A percentile compares a stretch with the other conserved stretches of the same genome.
Conservation (phyloP, 2,329 filamentous ascomycete species). For the Mycosphaerella sp. region DNA sequence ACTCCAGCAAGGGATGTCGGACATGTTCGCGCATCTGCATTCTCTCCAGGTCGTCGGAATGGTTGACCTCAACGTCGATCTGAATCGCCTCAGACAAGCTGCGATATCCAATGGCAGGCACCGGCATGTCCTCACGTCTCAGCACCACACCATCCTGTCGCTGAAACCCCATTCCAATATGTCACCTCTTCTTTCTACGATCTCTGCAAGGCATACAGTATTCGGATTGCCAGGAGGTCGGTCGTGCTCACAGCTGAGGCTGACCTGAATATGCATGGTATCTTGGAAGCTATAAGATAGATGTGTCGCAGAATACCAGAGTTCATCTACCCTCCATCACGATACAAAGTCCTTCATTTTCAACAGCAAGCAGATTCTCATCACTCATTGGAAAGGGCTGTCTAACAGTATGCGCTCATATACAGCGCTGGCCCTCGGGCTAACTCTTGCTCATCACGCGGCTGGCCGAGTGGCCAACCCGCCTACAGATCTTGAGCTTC, state of each 20-base stretch:
- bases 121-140: neutral
- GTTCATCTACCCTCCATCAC: conserved; percentile 6
- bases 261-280: neutral
- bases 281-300: neutral
- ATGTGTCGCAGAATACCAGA: neutral
- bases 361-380: conserved; percentile 13
- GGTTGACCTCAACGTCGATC: conserved; percentile 19
- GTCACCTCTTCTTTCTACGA: conserved; percentile 14
- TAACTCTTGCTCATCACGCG: conserved; percentile 23
- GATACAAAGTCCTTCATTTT: neutral
- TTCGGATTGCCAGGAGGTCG: neutral
- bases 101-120: neutral
- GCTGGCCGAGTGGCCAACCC: conserved; percentile 24
- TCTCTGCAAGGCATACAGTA: conserved; percentile 27
- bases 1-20: conserved; percentile 26
- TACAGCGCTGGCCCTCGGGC: conserved; percentile 26
- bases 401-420: conserved; percentile 26
- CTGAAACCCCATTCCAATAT: conserved; percentile 21
- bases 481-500: conserved; percentile 15
- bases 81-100: neutral
- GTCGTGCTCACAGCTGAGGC: neutral
- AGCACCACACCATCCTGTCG: conserved; percentile 2
- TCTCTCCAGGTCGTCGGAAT: conserved; percentile 27
- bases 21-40: conserved; percentile 29
- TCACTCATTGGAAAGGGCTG: conserved; percentile 22